Percentiles rank a stretch among this genome's conserved stretches.
These are phyloP conservation scores for Orbilia blumenaviensis DNA, from an alignment of 2,329 filamentous ascomycete genomes.

Conservation along the genomic window DNA sequence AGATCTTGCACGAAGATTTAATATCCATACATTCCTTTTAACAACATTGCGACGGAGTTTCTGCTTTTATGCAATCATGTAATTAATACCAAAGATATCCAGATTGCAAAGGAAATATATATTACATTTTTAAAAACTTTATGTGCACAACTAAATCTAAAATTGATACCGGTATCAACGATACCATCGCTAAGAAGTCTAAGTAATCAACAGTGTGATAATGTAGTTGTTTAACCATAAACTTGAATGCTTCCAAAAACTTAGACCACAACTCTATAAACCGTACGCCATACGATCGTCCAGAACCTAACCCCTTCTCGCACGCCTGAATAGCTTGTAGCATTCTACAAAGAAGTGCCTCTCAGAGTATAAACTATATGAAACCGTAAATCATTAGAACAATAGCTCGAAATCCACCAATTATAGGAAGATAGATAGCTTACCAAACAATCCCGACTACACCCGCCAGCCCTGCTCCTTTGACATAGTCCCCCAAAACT, in stretches of 20 bases:
- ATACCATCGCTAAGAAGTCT: too few relatives aligned
- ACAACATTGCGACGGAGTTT: constrained; percentile 22
- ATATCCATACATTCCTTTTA: background rate
- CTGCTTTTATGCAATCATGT: constrained; percentile 18
- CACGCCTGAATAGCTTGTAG: constrained; percentile 32
- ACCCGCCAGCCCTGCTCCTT: constrained; percentile 33
- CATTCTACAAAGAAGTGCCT: constrained; percentile 46
- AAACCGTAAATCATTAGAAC: background rate
- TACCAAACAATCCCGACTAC: constrained; percentile 53
- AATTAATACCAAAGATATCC: constrained; percentile 5
- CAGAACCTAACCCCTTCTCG: constrained; percentile 5
- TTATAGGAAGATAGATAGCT: constrained; percentile 16
- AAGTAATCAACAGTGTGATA: too few relatives aligned
- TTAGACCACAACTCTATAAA: background rate
- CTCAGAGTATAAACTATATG: constrained; percentile 52
- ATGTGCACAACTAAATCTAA: too few relatives aligned
- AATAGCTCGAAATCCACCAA: background rate
- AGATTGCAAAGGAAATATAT: constrained; percentile 19
- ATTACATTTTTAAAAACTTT: background rate
- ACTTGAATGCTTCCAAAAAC: too few relatives aligned
- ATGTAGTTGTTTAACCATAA: too few relatives aligned
- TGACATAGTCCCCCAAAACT: constrained; percentile 43
- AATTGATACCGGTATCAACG: too few relatives aligned
- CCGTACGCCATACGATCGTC: background rate
- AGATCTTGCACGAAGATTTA: background rate